Percentiles rank a stretch among this genome's conserved stretches.
Conservation (phyloP, 257 asterid species). For the Eustoma russellianum region DNA sequence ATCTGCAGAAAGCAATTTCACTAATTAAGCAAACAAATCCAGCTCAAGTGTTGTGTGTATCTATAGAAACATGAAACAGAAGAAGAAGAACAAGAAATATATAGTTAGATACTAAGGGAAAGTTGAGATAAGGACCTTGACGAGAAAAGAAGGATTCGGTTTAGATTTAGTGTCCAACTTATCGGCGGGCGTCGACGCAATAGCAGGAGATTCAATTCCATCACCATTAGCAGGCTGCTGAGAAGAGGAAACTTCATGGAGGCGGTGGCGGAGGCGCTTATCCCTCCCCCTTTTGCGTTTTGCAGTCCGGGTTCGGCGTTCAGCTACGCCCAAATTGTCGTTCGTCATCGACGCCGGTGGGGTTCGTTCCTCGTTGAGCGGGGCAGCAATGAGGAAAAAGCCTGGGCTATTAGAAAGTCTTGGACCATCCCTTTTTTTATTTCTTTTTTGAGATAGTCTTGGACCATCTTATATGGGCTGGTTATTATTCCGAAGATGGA, state of each 20-base stretch:
- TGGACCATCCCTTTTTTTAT: no score
- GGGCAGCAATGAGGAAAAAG: no score
- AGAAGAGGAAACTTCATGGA: conserved; percentile 12
- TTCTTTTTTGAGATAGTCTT: no score
- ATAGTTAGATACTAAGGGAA: neutral
- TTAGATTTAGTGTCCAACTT: conserved; percentile 32
- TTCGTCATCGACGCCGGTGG: neutral
- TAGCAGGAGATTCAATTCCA: conserved; percentile 10
- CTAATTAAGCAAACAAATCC: neutral
- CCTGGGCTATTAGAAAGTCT: no score
- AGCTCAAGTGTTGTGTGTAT: neutral
- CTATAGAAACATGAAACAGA: neutral
- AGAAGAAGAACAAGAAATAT: neutral
- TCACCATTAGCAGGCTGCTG: conserved; percentile 6
- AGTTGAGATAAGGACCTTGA: conserved; percentile 33
- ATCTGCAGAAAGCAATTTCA: conserved; percentile 32
- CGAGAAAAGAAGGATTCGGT: conserved; percentile 48
- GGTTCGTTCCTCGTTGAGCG: no score
- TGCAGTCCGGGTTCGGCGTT: conserved; percentile 36
- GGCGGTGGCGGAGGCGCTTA: conserved; percentile 10
- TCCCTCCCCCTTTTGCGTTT: conserved; percentile 53
- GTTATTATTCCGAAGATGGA: no score
- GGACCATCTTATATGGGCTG: no score
- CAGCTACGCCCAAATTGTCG: conserved; percentile 5
- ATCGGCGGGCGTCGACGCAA: conserved; percentile 13